Percentiles rank a stretch among this genome's conserved stretches.
Conservation (phyloP, 2,329 filamentous ascomycete genomes). For the Alternaria atra region DNA sequence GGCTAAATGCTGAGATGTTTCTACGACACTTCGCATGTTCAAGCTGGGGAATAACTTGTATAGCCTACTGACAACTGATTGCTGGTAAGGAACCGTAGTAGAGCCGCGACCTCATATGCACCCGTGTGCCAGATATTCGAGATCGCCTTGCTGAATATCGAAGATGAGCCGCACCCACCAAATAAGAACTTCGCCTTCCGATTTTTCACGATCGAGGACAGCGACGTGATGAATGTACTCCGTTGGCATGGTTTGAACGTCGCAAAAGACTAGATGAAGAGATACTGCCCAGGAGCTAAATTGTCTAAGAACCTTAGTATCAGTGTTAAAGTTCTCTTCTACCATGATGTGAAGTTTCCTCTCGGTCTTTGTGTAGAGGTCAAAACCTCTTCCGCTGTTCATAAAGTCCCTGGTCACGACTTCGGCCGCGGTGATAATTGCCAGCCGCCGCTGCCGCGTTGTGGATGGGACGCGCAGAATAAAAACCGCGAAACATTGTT, state of each 20-base stretch:
- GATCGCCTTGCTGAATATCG: not conserved
- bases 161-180: not conserved
- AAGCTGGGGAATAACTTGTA: too few species aligned
- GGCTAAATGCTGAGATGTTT: too few species aligned
- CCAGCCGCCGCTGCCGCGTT: not conserved
- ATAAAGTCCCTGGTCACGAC: not conserved
- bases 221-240: not conserved
- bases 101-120: not conserved
- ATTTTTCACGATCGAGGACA: not conserved
- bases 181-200: not conserved
- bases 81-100: not conserved
- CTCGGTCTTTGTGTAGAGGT: not conserved
- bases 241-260: not conserved
- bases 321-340: accelerated
- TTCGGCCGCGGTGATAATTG: not conserved
- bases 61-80: not conserved
- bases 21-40: too few species aligned
- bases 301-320: not conserved
- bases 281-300: not conserved
- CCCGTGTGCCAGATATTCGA: not conserved
- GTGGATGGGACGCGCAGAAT: too few species aligned
- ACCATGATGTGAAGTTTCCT: not conserved
- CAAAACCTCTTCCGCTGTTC: not conserved
- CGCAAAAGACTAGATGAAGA: not conserved
- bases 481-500: not conserved